These are phyloP conservation scores for Xylariaceae sp. DNA, from an alignment of 2,329 filamentous ascomycete genomes.

Conservation along the genomic window DNA sequence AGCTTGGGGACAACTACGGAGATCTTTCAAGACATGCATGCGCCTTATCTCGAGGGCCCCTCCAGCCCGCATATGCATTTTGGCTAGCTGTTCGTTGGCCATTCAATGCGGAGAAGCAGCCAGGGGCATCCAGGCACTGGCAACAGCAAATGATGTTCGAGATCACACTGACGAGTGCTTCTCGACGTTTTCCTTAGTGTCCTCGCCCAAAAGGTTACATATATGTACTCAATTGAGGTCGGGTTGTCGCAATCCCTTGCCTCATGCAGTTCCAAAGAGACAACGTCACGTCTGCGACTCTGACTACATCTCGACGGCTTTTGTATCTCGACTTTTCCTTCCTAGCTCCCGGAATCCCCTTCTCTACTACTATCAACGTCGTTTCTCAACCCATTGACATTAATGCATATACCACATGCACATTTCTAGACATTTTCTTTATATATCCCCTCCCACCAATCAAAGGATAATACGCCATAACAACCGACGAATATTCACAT, in stretches of 20 bases:
- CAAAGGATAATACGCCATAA: not conserved
- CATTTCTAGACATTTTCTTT: slow-evolving; percentile 3
- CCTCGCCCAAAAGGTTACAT: slow-evolving; percentile 1
- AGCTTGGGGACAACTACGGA: slow-evolving; percentile 8
- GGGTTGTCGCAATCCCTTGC: not conserved
- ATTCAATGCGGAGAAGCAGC: slow-evolving; percentile 7
- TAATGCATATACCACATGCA: slow-evolving; percentile 1
- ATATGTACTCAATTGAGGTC: not conserved
- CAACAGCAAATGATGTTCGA: slow-evolving; percentile 13
- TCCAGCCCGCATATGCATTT: slow-evolving; percentile 16
- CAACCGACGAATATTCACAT: not conserved
- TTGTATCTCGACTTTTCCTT: slow-evolving; percentile 1
- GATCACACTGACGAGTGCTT: slow-evolving; percentile 14
- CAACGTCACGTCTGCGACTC: not conserved
- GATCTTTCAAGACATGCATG: slow-evolving; percentile 9
- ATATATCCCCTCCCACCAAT: slow-evolving; percentile 8
- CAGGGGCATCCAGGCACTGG: not conserved
- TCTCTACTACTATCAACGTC: not conserved
- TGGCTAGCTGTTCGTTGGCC: slow-evolving; percentile 13
- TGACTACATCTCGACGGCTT: not conserved
- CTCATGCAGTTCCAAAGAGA: slow-evolving; percentile 2
- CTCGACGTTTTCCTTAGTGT: slow-evolving; percentile 6
- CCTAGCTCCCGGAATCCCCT: not conserved
- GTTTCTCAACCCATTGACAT: not conserved
- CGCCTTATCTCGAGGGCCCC: slow-evolving; percentile 13